Base-by-base conservation (phyloP, 2,329 filamentous ascomycete genomes). In the Simplicillium aogashimaense region DNA sequence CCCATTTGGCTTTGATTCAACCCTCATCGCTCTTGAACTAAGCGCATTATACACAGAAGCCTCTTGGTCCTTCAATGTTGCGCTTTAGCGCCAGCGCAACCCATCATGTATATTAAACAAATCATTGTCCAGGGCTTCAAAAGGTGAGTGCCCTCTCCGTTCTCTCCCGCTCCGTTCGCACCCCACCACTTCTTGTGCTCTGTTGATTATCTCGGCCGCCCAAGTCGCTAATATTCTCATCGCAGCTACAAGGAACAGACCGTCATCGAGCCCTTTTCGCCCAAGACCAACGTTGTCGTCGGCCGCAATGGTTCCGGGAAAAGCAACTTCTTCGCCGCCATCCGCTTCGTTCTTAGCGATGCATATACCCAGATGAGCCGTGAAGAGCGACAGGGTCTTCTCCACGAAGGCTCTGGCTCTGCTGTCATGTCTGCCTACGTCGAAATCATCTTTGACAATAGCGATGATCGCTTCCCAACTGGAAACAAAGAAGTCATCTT, bases 71-170 rank as follows among this genome's bases (percentile, higher is more conserved):
- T 13, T 32, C 42, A 13, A 61, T 61, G 58, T 56, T 52, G 61
- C 61, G 61, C 59, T 50, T 46, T 46, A 55, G 60, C 59, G 58
- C 57, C 54, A 48, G 56, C 57, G 53, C 52, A 55, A 50, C 50
- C 55, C 61, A 71, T 53, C 58, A 95, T 95, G 89, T 92, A 94
- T 71, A 95, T 98, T 76, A 98, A 98, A 66, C 92, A 98, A 70
- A 95, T 97, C 63, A 97, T 95, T 64, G 97, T 98, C 60, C 92
- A 98, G 65, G 92, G 92, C 79, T 98, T 98, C 70, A 98, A 98
- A 69, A 95, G 88, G 88, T 94, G 64, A 51, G 65, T 25, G 20
- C 20, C 20, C 33, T 17, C 5, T 13, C 9, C 38, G 16, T 29
- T 13, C 32, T 7, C n/a, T 13, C 32, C 2, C 25, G 37, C n/a